Evolutionary conservation across 2,329 filamentous ascomycete species (phyloP).

Genomic region (Capronia coronata): DNA sequence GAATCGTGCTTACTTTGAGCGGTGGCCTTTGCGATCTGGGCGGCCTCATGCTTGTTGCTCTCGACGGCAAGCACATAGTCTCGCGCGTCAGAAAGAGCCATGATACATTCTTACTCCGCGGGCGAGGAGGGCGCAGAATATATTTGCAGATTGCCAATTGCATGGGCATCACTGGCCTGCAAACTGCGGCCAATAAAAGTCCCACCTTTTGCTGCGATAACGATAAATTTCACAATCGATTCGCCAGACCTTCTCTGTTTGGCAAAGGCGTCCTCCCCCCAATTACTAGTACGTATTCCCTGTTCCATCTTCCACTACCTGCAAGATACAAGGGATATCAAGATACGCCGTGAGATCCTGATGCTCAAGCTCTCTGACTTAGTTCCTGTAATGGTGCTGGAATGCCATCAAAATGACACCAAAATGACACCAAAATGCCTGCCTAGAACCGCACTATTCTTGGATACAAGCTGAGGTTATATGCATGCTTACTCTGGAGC

Average conservation of each 20-base stretch:
- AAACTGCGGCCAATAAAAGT: neutral
- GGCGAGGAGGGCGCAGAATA: neutral
- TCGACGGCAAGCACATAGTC: conserved; percentile 45
- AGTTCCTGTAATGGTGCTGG: too few relatives aligned
- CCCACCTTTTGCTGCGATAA: neutral
- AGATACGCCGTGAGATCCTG: too few relatives aligned
- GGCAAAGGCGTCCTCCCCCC: neutral
- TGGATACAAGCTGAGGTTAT: too few relatives aligned
- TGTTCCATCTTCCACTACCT: too few relatives aligned
- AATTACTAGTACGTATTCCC: too few relatives aligned
- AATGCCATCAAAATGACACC: too few relatives aligned
- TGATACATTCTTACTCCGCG: conserved; percentile 22
- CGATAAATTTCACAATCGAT: neutral
- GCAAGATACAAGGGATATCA: too few relatives aligned
- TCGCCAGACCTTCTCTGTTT: neutral
- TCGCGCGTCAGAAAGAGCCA: conserved; percentile 42
- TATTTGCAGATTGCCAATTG: neutral
- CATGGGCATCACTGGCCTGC: conserved; percentile 1
- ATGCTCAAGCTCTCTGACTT: too few relatives aligned
- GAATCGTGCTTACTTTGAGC: conserved; percentile 41
- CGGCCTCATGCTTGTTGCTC: conserved; percentile 42
- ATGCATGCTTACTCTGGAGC: too few relatives aligned
- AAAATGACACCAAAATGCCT: too few relatives aligned
- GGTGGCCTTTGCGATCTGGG: conserved; percentile 39
- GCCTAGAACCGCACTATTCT: too few relatives aligned